Base-by-base conservation (phyloP, 495 filamentous ascomycete species). In the Penicillium arizonense region DNA sequence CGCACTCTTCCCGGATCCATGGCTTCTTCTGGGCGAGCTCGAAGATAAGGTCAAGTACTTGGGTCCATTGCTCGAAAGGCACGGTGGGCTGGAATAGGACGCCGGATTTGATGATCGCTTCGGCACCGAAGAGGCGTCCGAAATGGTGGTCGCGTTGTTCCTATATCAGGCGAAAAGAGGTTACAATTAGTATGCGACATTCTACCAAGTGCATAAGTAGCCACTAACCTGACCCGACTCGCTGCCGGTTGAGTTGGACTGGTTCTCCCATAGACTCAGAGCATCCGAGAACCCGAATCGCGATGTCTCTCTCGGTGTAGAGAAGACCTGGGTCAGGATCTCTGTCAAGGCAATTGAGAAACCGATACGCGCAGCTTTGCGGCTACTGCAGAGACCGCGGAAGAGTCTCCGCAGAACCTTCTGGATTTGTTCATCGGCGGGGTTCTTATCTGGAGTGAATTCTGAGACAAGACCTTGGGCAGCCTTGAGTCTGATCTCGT, bases 291-390 rank as follows among this genome's bases (percentile, higher is more conserved):
- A 53, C 3, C 12, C 80, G 68, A 66, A 82, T 77, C 59, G 64
- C 20, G 59, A 47, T 30, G 51, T 55, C 36, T 67, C 71, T 12
- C 62, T 56, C 16, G 57, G 32, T 5, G 47, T 14, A 8, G 58
- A 56, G 52, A 75, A 77, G 20, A 88, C 62, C 61, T 87, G 82
- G 1, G 77, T 74, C 35, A 95, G 64, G 49, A 96, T 75, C 70
- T 97, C 93, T 0, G 91, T 88, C 56, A 97, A 70, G 2, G 93
- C 91, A 50, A 96, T 75, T 34, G 89, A 95, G 64, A 94, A 97
- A n/a, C 94, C 94, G 50, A 92, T 71, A 23, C 94, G 80, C 28
- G 93, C 90, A 12, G 89, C 91, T 72, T 96, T 96, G 20, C 89
- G 82, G 39, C 91, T 87, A 63, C 91, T 96, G 48, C 91, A 90